Percentiles rank a stretch among this genome's conserved stretches.
Conservation (phyloP, 2,329 filamentous ascomycete species). For the Rosellinia necatrix region DNA sequence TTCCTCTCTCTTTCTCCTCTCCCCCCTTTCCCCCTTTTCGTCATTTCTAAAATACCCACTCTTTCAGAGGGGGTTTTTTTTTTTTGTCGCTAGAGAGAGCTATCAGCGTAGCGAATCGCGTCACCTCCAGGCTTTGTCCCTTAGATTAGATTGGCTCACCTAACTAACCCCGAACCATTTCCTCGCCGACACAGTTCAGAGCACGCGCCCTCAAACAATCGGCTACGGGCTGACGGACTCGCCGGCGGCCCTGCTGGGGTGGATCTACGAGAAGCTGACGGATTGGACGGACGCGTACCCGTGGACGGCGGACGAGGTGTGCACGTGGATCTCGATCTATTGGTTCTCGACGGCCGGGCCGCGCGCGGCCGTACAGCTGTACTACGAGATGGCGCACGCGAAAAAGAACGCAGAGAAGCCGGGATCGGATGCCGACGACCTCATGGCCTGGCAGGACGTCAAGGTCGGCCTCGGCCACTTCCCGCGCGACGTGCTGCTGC, state of each 20-base stretch:
- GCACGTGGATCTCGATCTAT: constrained; percentile 76
- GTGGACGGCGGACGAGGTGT: constrained; percentile 76
- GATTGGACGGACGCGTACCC: constrained; percentile 75
- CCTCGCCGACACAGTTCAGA: constrained; percentile 49
- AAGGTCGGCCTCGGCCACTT: constrained; percentile 55
- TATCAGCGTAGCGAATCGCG: too few relatives aligned
- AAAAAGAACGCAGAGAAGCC: constrained; percentile 58
- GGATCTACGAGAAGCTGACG: constrained; percentile 80
- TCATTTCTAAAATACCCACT: too few relatives aligned
- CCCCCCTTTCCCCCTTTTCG: not conserved
- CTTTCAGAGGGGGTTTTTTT: too few relatives aligned
- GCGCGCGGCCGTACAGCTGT: constrained; percentile 66
- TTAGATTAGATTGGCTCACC: too few relatives aligned
- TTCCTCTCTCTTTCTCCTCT: too few relatives aligned
- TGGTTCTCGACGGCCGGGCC: constrained; percentile 71
- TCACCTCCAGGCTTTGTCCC: too few relatives aligned
- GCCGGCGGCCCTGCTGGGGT: constrained; percentile 71
- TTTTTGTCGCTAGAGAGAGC: too few relatives aligned
- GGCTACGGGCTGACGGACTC: constrained; percentile 71
- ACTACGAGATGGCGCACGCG: constrained; percentile 66
- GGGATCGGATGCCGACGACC: constrained; percentile 10
- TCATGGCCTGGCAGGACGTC: constrained; percentile 39
- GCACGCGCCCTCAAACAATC: constrained; percentile 72
- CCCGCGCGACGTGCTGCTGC: constrained; percentile 53
- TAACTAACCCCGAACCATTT: not conserved